Conservation (phyloP, 139 green algal genomes). For the Picochlorum costavermella region DNA sequence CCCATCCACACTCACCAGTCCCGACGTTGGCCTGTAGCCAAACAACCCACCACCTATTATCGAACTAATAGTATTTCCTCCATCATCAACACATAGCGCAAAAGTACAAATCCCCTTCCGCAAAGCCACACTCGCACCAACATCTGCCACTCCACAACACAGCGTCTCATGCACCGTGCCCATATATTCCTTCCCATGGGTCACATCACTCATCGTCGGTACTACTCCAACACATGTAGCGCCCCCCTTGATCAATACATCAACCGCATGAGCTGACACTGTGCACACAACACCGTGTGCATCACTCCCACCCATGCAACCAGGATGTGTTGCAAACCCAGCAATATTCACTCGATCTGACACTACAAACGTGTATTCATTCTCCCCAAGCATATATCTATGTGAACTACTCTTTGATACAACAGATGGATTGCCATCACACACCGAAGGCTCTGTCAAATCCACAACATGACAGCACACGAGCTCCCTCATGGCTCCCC, state of each 20-base stretch:
- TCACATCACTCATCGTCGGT: neutral
- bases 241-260: neutral
- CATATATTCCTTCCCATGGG: too few relatives aligned
- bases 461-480: neutral
- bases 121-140: neutral
- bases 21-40: constrained; percentile 15
- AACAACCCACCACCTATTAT: constrained; percentile 21
- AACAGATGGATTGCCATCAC: too few relatives aligned
- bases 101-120: constrained; percentile 15
- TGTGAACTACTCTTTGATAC: too few relatives aligned
- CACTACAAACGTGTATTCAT: neutral
- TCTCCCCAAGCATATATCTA: too few relatives aligned
- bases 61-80: constrained; percentile 10
- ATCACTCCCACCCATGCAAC: neutral
- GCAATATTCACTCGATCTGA: neutral
- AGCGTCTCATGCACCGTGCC: too few relatives aligned
- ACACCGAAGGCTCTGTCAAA: neutral
- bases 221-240: neutral
- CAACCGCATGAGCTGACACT: neutral
- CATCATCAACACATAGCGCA: constrained; percentile 17
- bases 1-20: constrained; percentile 19
- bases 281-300: neutral
- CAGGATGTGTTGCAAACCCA: neutral
- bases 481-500: neutral
- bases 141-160: neutral